Conservation (phyloP, 73 alveolate species). For the Uronychia binucleata region DNA sequence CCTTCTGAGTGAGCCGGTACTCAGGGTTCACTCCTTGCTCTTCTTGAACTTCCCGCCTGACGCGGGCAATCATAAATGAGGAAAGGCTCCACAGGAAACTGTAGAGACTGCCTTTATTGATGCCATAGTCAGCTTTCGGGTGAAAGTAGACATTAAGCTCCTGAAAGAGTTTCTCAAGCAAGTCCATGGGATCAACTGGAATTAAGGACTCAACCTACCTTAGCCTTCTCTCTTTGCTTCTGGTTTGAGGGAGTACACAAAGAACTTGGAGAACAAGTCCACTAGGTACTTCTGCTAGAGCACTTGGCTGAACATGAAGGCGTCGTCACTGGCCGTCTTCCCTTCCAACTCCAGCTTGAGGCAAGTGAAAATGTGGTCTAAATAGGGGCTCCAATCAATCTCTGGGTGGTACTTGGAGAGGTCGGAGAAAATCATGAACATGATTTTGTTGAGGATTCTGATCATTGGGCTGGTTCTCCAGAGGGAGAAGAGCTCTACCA, state of each 20-base stretch:
- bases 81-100: neutral
- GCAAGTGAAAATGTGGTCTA: neutral
- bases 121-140: neutral
- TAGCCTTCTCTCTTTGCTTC: neutral
- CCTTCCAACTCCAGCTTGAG: neutral
- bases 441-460: neutral
- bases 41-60: neutral
- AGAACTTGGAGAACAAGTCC: neutral
- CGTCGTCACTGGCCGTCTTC: neutral
- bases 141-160: neutral
- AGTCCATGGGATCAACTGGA: neutral
- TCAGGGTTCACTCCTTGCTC: neutral
- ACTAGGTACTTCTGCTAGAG: neutral
- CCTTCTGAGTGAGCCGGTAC: neutral
- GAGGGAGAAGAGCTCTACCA: neutral
- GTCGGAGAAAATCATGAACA: neutral
- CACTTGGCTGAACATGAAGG: neutral
- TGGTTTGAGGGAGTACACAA: neutral
- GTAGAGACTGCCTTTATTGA: neutral
- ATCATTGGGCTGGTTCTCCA: neutral
- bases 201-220: neutral
- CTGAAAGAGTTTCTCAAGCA: neutral
- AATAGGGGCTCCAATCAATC: neutral
- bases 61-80: neutral
- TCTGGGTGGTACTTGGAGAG: neutral